Evolutionary conservation across 1,284 basidiomycete species (phyloP).

Genomic region (Ganoderma lingzhi): DNA sequence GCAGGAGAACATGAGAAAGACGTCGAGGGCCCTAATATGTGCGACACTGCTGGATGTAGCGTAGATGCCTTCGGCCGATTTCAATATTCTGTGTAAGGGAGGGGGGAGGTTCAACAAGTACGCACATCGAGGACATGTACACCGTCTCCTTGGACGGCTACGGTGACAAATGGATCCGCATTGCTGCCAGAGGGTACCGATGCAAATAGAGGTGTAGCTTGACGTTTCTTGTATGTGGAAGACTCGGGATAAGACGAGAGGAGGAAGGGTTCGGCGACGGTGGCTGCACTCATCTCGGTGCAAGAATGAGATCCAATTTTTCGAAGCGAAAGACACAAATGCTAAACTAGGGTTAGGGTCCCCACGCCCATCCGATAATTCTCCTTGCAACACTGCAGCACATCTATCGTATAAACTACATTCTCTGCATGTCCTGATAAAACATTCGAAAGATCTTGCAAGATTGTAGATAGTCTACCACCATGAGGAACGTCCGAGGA

Average conservation of each 20-base stretch:
- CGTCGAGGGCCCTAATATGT: conserved; percentile 71
- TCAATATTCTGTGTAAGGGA: neutral
- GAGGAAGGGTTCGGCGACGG: conserved; percentile 64
- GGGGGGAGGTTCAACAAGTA: neutral
- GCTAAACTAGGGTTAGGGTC: conserved; percentile 41
- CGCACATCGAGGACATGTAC: conserved; percentile 74
- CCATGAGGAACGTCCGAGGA: neutral
- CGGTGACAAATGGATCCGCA: conserved; percentile 53
- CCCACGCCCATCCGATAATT: conserved; percentile 29
- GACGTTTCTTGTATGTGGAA: conserved; percentile 37
- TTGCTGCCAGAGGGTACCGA: conserved; percentile 27
- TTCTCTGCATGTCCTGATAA: conserved; percentile 21
- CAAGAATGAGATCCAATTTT: conserved; percentile 30
- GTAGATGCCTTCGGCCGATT: conserved; percentile 58
- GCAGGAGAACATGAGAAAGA: conserved; percentile 67
- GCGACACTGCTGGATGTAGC: conserved; percentile 70
- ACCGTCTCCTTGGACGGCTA: conserved; percentile 74
- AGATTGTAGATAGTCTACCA: conserved; percentile 14
- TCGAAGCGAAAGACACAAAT: conserved; percentile 22
- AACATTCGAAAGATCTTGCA: conserved; percentile 23
- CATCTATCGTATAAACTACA: conserved; percentile 18
- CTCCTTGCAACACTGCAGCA: conserved; percentile 30
- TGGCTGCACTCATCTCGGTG: conserved; percentile 51
- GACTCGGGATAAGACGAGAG: conserved; percentile 55
- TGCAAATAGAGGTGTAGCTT: conserved; percentile 20